A percentile compares a stretch with the other conserved stretches of the same genome.
These are phyloP conservation scores for Aureobasidium subglaciale DNA, from an alignment of 2,329 filamentous ascomycete genomes.

Conservation along the genomic window DNA sequence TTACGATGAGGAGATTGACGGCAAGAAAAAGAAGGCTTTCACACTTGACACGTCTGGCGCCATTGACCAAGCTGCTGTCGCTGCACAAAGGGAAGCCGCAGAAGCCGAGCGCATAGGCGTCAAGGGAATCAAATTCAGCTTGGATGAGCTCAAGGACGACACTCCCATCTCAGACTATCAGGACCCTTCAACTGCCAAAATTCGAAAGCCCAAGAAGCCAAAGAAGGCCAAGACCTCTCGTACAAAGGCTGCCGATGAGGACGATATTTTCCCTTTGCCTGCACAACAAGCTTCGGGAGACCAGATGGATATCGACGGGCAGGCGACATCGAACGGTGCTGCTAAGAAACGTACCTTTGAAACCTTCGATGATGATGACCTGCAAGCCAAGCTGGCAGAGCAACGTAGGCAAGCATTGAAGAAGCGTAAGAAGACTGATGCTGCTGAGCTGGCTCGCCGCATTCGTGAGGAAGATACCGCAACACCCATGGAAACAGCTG, in stretches of 20 bases:
- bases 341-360: conserved; percentile 36
- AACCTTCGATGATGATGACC: conserved; percentile 76
- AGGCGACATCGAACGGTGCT: conserved; percentile 23
- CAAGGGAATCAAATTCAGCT: conserved; percentile 64
- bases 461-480: conserved; percentile 57
- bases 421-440: conserved; percentile 79
- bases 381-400: conserved; percentile 77
- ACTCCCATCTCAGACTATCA: conserved; percentile 77
- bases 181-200: conserved; percentile 77
- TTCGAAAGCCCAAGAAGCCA: conserved; percentile 87
- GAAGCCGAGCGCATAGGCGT: conserved; percentile 48
- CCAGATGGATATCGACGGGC: conserved; percentile 68
- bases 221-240: conserved; percentile 67
- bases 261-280: conserved; percentile 41
- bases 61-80: conserved; percentile 56
- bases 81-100: conserved; percentile 33
- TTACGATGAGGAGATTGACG: conserved; percentile 91
- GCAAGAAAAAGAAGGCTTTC: conserved; percentile 76
- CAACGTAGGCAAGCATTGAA: conserved; percentile 80
- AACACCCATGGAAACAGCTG: conserved; percentile 50
- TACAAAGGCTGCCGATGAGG: conserved; percentile 59
- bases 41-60: conserved; percentile 75
- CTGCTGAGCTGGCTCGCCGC: conserved; percentile 80
- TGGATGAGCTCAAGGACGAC: conserved; percentile 64
- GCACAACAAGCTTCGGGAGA: conserved; percentile 34